A percentile compares a stretch with the other conserved stretches of the same genome.
Evolutionary conservation across 139 green algal genomes (phyloP).

Genomic region (Closterium sp.): DNA sequence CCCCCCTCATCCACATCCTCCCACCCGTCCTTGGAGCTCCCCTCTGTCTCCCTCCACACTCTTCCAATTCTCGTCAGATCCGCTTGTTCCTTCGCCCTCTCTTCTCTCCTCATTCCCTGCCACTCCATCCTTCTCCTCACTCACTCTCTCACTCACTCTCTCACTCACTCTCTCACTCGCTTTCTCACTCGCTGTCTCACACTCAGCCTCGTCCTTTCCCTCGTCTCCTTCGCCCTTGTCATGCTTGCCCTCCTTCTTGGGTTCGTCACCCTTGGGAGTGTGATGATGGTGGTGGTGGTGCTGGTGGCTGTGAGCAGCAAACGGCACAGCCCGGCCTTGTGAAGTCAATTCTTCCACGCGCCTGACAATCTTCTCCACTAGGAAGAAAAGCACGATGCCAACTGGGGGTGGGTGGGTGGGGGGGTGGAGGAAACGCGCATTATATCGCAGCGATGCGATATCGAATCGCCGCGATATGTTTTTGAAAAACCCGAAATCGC

Average conservation of each 20-base stretch:
- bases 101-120: not conserved
- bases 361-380: constrained; percentile 47
- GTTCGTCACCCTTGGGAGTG: too few relatives aligned
- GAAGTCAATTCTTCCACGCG: constrained; percentile 10
- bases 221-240: constrained; percentile 13
- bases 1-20: not conserved
- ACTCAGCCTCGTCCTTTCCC: constrained; percentile 3
- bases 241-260: too few relatives aligned
- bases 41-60: not conserved
- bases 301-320: constrained; percentile 11
- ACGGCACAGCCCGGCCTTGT: not conserved
- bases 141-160: not conserved
- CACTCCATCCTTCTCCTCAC: not conserved
- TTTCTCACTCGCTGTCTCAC: not conserved
- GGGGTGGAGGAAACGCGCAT: too few relatives aligned
- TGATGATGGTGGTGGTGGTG: constrained; percentile 11
- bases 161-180: not conserved
- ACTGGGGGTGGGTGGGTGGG: not conserved
- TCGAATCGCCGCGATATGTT: too few relatives aligned
- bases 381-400: constrained; percentile 47
- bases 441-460: too few relatives aligned
- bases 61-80: not conserved
- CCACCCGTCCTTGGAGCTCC: not conserved
- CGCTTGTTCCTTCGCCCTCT: not conserved
- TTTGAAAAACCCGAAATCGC: too few relatives aligned